These are phyloP conservation scores for Phaseolus lunatus DNA, from an alignment of 306 rosid species.

Conservation along the genomic window DNA sequence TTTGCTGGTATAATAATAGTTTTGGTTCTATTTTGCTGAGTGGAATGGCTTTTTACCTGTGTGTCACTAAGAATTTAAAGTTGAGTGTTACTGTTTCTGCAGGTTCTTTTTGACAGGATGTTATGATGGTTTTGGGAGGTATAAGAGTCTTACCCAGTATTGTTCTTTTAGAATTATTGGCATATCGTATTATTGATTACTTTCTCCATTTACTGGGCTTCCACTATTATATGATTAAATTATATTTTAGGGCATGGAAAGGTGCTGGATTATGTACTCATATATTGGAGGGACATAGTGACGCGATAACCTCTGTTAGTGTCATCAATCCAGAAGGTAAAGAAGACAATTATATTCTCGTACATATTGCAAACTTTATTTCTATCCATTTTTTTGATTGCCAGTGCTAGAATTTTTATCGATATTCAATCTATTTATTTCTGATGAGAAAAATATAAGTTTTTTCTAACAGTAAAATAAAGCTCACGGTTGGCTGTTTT, in stretches of 20 bases:
- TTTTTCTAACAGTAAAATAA: conserved; percentile 1
- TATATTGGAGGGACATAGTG: conserved; percentile 83
- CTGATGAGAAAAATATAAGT: not conserved
- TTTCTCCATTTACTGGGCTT: conserved; percentile 33
- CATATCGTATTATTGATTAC: conserved; percentile 22
- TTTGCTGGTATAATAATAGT: not conserved
- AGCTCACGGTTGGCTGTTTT: not conserved
- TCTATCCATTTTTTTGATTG: not conserved
- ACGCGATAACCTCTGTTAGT: conserved; percentile 74
- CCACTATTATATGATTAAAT: conserved; percentile 3
- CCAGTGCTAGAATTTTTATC: not conserved
- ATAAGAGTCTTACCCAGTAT: conserved; percentile 44
- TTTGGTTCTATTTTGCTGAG: not conserved
- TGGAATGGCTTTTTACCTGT: conserved; percentile 12
- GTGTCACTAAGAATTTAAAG: conserved; percentile 1
- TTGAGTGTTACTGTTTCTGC: conserved; percentile 47
- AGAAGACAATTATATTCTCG: not conserved
- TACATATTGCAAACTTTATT: conserved; percentile 1
- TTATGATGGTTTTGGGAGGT: conserved; percentile 93
- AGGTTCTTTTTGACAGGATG: conserved; percentile 97
- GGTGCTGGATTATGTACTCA: conserved; percentile 78
- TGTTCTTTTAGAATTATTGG: conserved; percentile 27
- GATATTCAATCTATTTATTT: conserved; percentile 13
- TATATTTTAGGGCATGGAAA: conserved; percentile 75
- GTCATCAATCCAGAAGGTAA: conserved; percentile 69